Conservation (phyloP, 805 yeast species). For the Lipomyces japonicus region DNA sequence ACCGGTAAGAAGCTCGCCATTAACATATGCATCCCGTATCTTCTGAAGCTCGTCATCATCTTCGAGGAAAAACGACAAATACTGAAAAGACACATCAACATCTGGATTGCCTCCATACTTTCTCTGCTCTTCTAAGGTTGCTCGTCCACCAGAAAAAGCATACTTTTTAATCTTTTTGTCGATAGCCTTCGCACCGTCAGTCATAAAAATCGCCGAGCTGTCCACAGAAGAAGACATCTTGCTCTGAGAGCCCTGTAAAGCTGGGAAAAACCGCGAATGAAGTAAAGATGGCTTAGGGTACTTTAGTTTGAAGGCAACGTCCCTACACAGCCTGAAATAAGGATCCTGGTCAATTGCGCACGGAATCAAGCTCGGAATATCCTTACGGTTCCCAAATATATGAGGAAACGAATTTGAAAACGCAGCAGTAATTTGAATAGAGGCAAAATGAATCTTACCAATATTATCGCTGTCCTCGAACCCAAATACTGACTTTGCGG, state of each 20-base stretch:
- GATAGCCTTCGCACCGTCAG: slow-evolving; percentile 87
- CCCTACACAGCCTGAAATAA: slow-evolving; percentile 94
- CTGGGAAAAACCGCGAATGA: slow-evolving; percentile 96
- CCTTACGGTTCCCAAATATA: slow-evolving; percentile 76
- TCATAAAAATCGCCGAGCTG: slow-evolving; percentile 88
- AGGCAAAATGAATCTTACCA: slow-evolving; percentile 92
- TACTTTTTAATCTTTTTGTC: slow-evolving; percentile 92
- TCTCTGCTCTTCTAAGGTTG: slow-evolving; percentile 85
- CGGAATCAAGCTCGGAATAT: slow-evolving; percentile 95
- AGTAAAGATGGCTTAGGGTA: slow-evolving; percentile 86
- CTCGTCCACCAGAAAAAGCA: slow-evolving; percentile 94
- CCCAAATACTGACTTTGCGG: slow-evolving; percentile 95
- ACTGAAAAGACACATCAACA: slow-evolving; percentile 92
- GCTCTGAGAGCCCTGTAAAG: slow-evolving; percentile 86
- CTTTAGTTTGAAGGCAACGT: slow-evolving; percentile 90
- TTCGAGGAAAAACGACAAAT: slow-evolving; percentile 79
- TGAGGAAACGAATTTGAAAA: slow-evolving; percentile 96
- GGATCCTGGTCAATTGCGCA: slow-evolving; percentile 99
- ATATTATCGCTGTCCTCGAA: slow-evolving; percentile 92
- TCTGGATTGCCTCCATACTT: slow-evolving; percentile 89
- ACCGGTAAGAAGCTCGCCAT: slow-evolving; percentile 83
- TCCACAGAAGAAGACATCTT: slow-evolving; percentile 96
- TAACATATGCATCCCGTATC: slow-evolving; percentile 60
- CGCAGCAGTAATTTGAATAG: slow-evolving; percentile 92
- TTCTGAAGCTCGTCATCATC: slow-evolving; percentile 75